These are phyloP conservation scores for Pyrrhoderma lamaoense DNA, from an alignment of 1,284 basidiomycete species.

Conservation along the genomic window DNA sequence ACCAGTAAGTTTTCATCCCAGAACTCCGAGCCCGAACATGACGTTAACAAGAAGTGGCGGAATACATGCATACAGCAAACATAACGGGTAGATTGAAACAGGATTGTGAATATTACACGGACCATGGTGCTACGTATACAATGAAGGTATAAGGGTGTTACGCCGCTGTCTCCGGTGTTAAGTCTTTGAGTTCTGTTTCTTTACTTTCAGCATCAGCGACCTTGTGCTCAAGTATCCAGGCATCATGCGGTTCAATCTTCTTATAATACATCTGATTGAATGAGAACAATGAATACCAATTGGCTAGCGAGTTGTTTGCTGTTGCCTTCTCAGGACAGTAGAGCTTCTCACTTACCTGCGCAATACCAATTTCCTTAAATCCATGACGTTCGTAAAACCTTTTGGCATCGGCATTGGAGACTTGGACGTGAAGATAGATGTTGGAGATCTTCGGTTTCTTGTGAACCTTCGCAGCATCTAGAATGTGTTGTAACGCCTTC, in stretches of 20 bases:
- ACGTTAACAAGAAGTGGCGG: not conserved
- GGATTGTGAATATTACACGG: too few relatives aligned
- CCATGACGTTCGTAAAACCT: slow-evolving; percentile 73
- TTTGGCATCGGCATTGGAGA: slow-evolving; percentile 64
- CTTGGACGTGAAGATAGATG: slow-evolving; percentile 74
- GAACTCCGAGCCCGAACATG: slow-evolving; percentile 9
- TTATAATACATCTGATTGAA: slow-evolving; percentile 62
- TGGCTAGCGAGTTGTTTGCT: not conserved
- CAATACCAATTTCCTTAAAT: slow-evolving; percentile 51
- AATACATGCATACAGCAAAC: too few relatives aligned
- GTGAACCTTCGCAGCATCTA: slow-evolving; percentile 51
- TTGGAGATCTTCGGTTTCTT: slow-evolving; percentile 53
- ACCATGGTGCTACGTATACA: not conserved
- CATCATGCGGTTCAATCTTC: slow-evolving; percentile 69
- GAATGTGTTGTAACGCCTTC: slow-evolving; percentile 53
- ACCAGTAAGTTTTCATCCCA: not conserved
- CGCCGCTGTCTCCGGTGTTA: slow-evolving; percentile 8
- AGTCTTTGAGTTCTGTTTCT: not conserved
- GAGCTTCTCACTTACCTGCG: slow-evolving; percentile 5
- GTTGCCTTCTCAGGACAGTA: slow-evolving; percentile 30
- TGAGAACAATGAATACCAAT: not conserved
- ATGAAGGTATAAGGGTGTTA: not conserved
- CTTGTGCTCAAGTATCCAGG: slow-evolving; percentile 68
- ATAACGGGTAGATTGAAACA: too few relatives aligned
- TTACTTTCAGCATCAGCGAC: slow-evolving; percentile 2